phyloP scores from a whole-genome alignment of 345 rosid genomes.

The Schrenkiella parvula region DNA sequence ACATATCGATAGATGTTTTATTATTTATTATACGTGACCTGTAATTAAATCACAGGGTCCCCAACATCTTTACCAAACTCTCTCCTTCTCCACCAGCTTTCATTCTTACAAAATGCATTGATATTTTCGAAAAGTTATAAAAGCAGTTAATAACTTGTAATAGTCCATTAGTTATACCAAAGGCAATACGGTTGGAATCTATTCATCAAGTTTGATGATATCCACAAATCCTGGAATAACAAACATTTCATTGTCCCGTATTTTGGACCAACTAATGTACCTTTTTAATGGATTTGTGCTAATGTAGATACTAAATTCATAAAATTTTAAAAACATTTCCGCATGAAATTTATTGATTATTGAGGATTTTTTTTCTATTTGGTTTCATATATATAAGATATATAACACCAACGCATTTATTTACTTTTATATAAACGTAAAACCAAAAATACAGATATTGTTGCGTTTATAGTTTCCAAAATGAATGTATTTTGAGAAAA shows the following conservation, averaged over 20 bases:
- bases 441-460: neutral
- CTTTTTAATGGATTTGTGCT: neutral
- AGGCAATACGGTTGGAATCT: neutral
- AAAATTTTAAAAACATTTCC: neutral
- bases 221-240: slow-evolving; percentile 1
- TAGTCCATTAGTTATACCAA: slow-evolving; percentile 1
- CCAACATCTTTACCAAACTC: slow-evolving; percentile 30
- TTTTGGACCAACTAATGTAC: neutral
- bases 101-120: neutral
- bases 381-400: neutral
- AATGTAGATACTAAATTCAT: neutral
- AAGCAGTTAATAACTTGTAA: neutral
- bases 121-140: neutral
- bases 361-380: neutral
- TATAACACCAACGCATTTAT: neutral
- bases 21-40: slow-evolving; percentile 11
- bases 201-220: neutral
- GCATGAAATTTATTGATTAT: neutral
- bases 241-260: neutral
- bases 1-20: slow-evolving; percentile 7
- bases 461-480: neutral
- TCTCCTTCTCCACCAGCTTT: slow-evolving; percentile 5
- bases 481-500: neutral
- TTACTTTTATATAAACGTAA: neutral
- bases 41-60: slow-evolving; percentile 33